Evolutionary conservation across 208 protist species (phyloP), one percentile per base, ranked within the genome.

Genomic region (Herpetomonas muscarum): DNA sequence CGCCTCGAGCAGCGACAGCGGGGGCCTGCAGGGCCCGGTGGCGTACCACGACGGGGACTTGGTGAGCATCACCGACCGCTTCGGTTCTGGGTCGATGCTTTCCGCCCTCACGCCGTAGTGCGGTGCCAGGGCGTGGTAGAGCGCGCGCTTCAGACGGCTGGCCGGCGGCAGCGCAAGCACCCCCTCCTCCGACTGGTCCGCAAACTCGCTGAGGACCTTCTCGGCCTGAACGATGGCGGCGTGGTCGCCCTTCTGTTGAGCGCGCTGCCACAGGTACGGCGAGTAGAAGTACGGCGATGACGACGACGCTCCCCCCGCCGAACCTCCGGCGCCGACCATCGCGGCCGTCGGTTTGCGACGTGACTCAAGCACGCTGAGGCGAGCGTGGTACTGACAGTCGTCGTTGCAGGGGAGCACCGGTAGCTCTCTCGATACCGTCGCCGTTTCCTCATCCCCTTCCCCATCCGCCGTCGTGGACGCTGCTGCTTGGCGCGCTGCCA

Each of bases 101-200:
- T 83, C 71, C 15, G 74, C 79, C 5, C 41, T 45, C 17, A 93
- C 60, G 50, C 79, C 63, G 59, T 83, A 93, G 67, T 85, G 88
- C 21, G 50, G 54, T 26, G 74, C 69, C 17, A 90, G 64, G 5
- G 67, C 61, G 54, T 93, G 86, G 15, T 85, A 66, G 12, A 88
- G 49, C 4, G 64, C 73, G 24, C 86, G 76, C 34, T 80, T 74
- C 26, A 71, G 62, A 3, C 58, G 25, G 31, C 61, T 58, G 36
- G 70, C 65, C 3, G 86, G 67, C 10, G 73, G 70, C 42, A 93
- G 61, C 32, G 58, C 76, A 13, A 64, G 64, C 2, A 19, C 60
- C n/a, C 66, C 64, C 5, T 59, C 46, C 15, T 79, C 42, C 4
- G 9, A 10, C 28, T n/a, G n/a, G n/a, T 29, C 24, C 31, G 47